phyloP scores from a whole-genome alignment of 1,284 basidiomycete species.

The Trametes versicolor region DNA sequence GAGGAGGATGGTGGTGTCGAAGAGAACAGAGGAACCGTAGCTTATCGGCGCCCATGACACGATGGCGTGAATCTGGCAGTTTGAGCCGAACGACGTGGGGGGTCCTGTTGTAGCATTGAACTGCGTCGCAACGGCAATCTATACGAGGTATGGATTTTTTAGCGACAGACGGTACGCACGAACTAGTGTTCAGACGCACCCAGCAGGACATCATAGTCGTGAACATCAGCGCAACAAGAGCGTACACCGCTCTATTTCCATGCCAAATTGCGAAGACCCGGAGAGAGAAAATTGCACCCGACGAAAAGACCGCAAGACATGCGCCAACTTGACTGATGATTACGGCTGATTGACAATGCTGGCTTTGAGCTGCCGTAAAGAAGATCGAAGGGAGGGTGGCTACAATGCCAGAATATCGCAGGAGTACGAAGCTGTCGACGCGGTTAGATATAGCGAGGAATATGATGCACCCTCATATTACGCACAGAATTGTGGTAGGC shows the following conservation, averaged over 20 bases:
- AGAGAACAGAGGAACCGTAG: conserved; percentile 36
- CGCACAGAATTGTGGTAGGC: conserved; percentile 19
- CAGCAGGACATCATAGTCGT: conserved; percentile 18
- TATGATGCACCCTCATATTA: neutral
- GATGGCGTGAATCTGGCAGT: conserved; percentile 31
- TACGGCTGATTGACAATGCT: conserved; percentile 29
- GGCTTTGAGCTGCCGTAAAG: conserved; percentile 29
- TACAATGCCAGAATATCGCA: conserved; percentile 33
- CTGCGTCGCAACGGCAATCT: conserved; percentile 31
- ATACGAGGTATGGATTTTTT: neutral
- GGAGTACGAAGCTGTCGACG: conserved; percentile 26
- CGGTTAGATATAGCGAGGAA: neutral
- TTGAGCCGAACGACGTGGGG: conserved; percentile 27
- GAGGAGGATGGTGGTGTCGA: conserved; percentile 41
- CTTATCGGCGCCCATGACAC: conserved; percentile 31
- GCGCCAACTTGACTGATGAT: conserved; percentile 26
- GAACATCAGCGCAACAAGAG: conserved; percentile 7
- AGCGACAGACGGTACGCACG: neutral
- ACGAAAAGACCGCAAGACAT: conserved; percentile 24
- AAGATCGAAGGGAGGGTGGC: conserved; percentile 32
- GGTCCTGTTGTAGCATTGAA: conserved; percentile 28
- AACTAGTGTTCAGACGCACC: neutral
- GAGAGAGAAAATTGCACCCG: conserved; percentile 31
- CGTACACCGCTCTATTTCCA: conserved; percentile 15
- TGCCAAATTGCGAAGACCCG: conserved; percentile 32